Conservation (phyloP, 179 eudicot species). For the Beta macrorhiza region DNA sequence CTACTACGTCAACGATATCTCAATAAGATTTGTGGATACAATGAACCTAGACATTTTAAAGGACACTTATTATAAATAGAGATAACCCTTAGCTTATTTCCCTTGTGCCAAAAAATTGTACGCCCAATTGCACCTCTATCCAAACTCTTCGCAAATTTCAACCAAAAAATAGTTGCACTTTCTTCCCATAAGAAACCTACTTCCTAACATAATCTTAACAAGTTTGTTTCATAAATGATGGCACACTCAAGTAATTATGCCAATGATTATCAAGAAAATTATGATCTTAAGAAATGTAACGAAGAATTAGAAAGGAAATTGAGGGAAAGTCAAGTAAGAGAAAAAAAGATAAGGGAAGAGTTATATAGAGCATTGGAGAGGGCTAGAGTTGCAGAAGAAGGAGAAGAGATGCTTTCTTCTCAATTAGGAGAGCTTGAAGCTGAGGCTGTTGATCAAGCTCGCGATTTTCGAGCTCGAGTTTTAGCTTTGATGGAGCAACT, state of each 20-base stretch:
- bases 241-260: not conserved
- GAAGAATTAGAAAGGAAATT: slow-evolving; percentile 27
- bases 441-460: slow-evolving; percentile 30
- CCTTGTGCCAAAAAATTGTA: not conserved
- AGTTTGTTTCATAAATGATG: not conserved
- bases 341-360: slow-evolving; percentile 26
- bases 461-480: slow-evolving; percentile 26
- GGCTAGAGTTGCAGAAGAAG: slow-evolving; percentile 31
- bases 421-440: slow-evolving; percentile 37
- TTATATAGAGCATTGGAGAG: slow-evolving; percentile 21
- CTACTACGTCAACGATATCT: slow-evolving; percentile 17
- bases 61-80: slow-evolving; percentile 5
- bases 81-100: not conserved
- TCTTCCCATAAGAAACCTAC: not conserved
- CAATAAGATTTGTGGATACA: not conserved
- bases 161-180: not conserved
- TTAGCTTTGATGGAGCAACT: slow-evolving; percentile 30
- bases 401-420: slow-evolving; percentile 35
- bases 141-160: too few species aligned
- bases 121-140: slow-evolving; percentile 11
- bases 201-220: not conserved
- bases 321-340: slow-evolving; percentile 26
- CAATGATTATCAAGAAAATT: not conserved
- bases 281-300: slow-evolving; percentile 21
- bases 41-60: slow-evolving; percentile 30